phyloP scores from a whole-genome alignment of 1,139 yeast species.

The Saccharomyces hybrid region DNA sequence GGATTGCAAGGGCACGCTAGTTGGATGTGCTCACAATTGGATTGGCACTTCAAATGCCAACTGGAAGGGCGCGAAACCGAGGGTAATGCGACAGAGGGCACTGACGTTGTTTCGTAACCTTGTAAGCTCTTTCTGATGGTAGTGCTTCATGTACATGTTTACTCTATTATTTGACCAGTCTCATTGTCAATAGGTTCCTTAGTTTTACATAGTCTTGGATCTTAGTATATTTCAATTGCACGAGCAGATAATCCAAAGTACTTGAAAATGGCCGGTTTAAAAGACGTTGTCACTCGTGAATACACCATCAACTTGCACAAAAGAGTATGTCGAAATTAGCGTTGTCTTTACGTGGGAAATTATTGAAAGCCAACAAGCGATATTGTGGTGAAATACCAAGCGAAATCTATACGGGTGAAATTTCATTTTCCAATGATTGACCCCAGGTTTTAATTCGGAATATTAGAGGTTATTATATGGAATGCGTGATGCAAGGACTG shows the following conservation, averaged over 20 bases:
- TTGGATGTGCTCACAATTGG: background rate
- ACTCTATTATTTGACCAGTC: background rate
- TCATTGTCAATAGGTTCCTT: background rate
- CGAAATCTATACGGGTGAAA: background rate
- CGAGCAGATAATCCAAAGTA: background rate
- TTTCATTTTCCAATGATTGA: background rate
- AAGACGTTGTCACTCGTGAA: slow-evolving; percentile 99
- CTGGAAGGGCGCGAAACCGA: background rate
- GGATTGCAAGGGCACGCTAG: background rate
- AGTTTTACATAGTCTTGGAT: background rate
- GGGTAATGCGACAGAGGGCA: background rate
- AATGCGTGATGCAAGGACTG: background rate
- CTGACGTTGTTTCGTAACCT: background rate
- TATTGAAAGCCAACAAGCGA: background rate
- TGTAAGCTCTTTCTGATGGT: background rate
- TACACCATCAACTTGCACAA: slow-evolving; percentile 99
- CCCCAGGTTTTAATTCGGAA: background rate
- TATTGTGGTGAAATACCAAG: background rate
- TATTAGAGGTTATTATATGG: background rate
- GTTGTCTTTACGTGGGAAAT: background rate
- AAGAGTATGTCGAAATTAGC: slow-evolving; percentile 63
- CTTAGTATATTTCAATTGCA: background rate
- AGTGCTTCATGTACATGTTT: background rate
- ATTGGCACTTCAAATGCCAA: background rate
- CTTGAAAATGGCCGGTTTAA: slow-evolving; percentile 76